A percentile compares a stretch with the other conserved stretches of the same genome.
These are phyloP conservation scores for Priceomyces medius DNA, from an alignment of 805 yeast species.

Conservation along the genomic window DNA sequence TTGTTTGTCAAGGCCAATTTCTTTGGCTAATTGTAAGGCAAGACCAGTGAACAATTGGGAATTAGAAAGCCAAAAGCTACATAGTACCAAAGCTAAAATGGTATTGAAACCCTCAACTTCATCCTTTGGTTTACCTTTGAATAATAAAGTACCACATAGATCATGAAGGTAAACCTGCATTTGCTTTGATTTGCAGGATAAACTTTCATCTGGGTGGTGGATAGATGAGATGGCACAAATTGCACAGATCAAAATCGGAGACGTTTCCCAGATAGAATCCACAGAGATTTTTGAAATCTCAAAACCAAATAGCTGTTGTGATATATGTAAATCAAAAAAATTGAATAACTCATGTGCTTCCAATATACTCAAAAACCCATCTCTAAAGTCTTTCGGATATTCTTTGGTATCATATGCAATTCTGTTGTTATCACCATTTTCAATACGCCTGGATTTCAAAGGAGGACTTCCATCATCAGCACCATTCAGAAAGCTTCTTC, in stretches of 20 bases:
- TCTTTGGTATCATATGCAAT: not conserved
- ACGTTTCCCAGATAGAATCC: constrained; percentile 50
- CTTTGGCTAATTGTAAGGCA: constrained; percentile 65
- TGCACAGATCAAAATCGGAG: constrained; percentile 59
- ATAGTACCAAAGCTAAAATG: constrained; percentile 60
- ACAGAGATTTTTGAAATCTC: constrained; percentile 50
- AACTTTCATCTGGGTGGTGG: constrained; percentile 47
- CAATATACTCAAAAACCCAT: constrained; percentile 31
- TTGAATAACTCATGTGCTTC: constrained; percentile 50
- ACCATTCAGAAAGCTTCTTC: not conserved
- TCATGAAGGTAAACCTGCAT: constrained; percentile 32
- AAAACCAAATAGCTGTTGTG: constrained; percentile 68
- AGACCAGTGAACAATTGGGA: constrained; percentile 65
- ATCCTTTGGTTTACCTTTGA: constrained; percentile 36
- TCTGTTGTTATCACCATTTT: not conserved
- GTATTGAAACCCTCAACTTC: constrained; percentile 56
- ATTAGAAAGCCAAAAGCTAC: constrained; percentile 68
- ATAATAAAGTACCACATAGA: constrained; percentile 34
- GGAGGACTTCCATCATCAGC: not conserved
- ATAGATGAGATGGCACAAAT: constrained; percentile 62
- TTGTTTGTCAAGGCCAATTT: constrained; percentile 44
- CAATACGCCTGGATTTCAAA: not conserved
- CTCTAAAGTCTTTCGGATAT: constrained; percentile 24
- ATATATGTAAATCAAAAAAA: constrained; percentile 53
- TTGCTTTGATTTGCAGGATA: constrained; percentile 24